phyloP scores from a whole-genome alignment of 352 stramenopile genomes.

The Globisporangium echinulatum region DNA sequence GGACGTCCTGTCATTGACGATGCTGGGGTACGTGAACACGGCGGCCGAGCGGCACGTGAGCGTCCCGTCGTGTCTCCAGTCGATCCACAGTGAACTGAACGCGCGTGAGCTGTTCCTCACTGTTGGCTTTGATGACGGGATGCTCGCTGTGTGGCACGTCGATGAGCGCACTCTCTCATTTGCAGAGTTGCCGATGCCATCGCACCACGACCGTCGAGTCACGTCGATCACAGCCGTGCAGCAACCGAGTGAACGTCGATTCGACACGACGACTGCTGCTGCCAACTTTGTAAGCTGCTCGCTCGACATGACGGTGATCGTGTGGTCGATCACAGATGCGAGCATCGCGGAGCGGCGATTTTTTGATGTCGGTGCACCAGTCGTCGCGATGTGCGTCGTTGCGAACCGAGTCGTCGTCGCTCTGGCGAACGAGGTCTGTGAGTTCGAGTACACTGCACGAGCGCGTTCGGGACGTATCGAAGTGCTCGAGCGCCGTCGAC shows the following conservation, averaged over 20 bases:
- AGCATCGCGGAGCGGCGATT: conserved; percentile 45
- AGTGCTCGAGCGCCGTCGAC: background rate
- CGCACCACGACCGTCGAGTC: conserved; percentile 39
- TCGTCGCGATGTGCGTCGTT: conserved; percentile 37
- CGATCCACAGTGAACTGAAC: conserved; percentile 8
- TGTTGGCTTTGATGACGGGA: conserved; percentile 56
- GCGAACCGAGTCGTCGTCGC: conserved; percentile 21
- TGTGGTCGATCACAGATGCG: conserved; percentile 31
- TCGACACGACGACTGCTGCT: background rate
- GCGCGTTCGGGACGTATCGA: background rate
- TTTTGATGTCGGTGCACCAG: conserved; percentile 49
- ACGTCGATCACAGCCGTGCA: conserved; percentile 17
- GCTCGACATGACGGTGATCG: conserved; percentile 58
- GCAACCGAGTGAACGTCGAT: conserved; percentile 1
- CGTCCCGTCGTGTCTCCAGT: conserved; percentile 32
- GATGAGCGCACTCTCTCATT: conserved; percentile 14
- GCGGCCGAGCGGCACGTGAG: conserved; percentile 17
- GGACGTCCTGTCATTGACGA: conserved; percentile 26
- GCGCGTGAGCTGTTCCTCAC: conserved; percentile 7
- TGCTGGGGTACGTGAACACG: conserved; percentile 36
- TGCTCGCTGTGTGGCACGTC: conserved; percentile 32
- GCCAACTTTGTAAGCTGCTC: conserved; percentile 39
- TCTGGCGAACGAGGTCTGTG: conserved; percentile 34
- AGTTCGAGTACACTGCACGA: conserved; percentile 9
- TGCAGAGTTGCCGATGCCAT: conserved; percentile 17